Base-by-base conservation (phyloP, 306 rosid genomes). In the Castanea sativa region DNA sequence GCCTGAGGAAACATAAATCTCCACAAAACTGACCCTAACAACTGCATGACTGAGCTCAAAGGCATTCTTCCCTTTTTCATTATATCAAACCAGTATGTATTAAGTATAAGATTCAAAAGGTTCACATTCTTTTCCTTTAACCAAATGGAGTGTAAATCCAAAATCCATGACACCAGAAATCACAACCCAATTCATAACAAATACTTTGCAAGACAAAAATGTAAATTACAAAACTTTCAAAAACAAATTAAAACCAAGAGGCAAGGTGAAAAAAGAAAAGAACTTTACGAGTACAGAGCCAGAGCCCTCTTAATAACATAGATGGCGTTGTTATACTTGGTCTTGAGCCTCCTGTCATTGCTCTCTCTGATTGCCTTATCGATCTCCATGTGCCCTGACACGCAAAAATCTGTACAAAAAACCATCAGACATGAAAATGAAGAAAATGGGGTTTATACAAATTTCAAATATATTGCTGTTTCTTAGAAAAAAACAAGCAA, bases 271-370 rank as follows among this genome's bases (percentile, higher is more conserved):
- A 67, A 76, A 20, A 35, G 72, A 79, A 30, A 82, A 88, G 63
- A 76, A 87, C 98, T 86, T 85, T 85, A 94, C 98, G 97, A 76
- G 85, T 92, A 91, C 52, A 94, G 82, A 78, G 97, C 86, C 70
- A 94, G 82, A 86, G 98, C 93, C 87, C 98, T 91, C 91, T 83
- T 90, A 82, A 94, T 90, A 74, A 92, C 94, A 87, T 87, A 87
- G 84, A 93, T 92, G 55, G 98, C 96, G 75, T 92, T 90, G 38
- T 86, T 82, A 82, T 92, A 94, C 93, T 94, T 94, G 63, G 97
- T 90, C 88, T 89, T 94, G 73, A 94, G 96, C 84, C 98, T 89
- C 83, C 89, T 88, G 89, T 94, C 96, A 32, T 88, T 87, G 82
- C 97, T 88, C 84, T 80, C 93, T 73, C 86, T 88, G 67, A 92